These are phyloP conservation scores for Clarireedia hainanense DNA, from an alignment of 2,329 filamentous ascomycete genomes.

Conservation along the genomic window DNA sequence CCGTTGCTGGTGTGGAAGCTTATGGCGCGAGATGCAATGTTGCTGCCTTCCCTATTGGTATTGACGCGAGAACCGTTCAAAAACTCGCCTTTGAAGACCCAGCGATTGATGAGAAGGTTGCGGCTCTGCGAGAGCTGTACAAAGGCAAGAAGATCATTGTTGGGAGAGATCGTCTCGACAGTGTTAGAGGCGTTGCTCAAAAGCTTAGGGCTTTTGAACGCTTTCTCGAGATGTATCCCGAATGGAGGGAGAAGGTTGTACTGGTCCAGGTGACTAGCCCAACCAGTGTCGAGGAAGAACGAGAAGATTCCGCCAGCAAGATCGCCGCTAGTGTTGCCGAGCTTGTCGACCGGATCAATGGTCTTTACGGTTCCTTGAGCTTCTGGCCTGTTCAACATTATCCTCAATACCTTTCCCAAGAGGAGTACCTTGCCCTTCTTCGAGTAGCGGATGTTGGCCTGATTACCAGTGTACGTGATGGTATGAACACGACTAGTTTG, in stretches of 20 bases:
- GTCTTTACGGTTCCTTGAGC: slow-evolving; percentile 76
- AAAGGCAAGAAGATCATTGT: slow-evolving; percentile 92
- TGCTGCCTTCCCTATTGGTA: slow-evolving; percentile 90
- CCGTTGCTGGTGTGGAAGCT: slow-evolving; percentile 75
- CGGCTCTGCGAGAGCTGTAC: slow-evolving; percentile 68
- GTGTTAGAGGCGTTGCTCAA: slow-evolving; percentile 86
- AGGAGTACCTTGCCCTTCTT: slow-evolving; percentile 92
- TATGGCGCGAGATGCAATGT: slow-evolving; percentile 85
- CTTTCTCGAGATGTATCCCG: slow-evolving; percentile 82
- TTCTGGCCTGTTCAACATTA: slow-evolving; percentile 93
- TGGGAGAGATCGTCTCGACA: slow-evolving; percentile 87
- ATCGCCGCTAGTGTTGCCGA: slow-evolving; percentile 85
- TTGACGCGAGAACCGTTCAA: slow-evolving; percentile 77
- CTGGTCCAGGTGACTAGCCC: slow-evolving; percentile 93
- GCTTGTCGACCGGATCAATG: slow-evolving; percentile 86
- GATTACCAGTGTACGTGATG: slow-evolving; percentile 91
- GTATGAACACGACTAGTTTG: slow-evolving; percentile 95
- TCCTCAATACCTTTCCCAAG: slow-evolving; percentile 80
- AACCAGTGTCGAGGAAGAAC: slow-evolving; percentile 69
- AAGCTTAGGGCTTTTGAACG: slow-evolving; percentile 91
- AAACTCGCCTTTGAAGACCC: slow-evolving; percentile 63
- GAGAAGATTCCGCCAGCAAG: slow-evolving; percentile 69
- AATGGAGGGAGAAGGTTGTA: slow-evolving; percentile 88
- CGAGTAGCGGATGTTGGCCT: slow-evolving; percentile 84
- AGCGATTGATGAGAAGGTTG: slow-evolving; percentile 63